Evolutionary conservation across 2,329 filamentous ascomycete genomes (phyloP).

Genomic region (Rasamsonia emersonii): DNA sequence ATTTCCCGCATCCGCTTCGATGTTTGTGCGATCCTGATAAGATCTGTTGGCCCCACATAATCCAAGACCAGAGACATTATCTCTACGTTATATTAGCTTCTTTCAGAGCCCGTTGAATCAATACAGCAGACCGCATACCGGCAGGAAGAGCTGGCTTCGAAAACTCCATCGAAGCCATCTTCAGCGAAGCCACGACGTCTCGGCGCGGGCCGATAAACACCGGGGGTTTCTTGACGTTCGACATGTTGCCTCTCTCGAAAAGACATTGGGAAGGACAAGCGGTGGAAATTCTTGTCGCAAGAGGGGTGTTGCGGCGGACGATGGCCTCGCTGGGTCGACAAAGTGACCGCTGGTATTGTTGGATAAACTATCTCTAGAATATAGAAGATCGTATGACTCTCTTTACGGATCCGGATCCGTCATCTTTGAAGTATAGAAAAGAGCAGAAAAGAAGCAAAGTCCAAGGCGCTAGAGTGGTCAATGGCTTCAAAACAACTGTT

Average conservation of each 20-base stretch:
- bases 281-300: too few species aligned
- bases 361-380: too few species aligned
- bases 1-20: constrained; percentile 89
- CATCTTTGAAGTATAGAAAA: too few species aligned
- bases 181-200: constrained; percentile 65
- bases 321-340: too few species aligned
- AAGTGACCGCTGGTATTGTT: too few species aligned
- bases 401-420: too few species aligned
- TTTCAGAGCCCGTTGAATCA: background rate
- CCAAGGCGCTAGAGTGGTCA: too few species aligned
- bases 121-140: constrained; percentile 44
- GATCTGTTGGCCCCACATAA: constrained; percentile 75
- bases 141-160: constrained; percentile 72
- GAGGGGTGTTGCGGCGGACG: too few species aligned
- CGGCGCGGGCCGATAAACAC: constrained; percentile 27
- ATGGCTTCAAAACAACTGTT: too few species aligned
- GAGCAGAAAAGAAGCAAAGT: too few species aligned
- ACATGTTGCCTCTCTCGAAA: constrained; percentile 28
- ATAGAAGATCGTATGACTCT: too few species aligned
- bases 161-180: constrained; percentile 70
- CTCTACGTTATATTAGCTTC: constrained; percentile 46
- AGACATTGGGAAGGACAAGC: constrained; percentile 17
- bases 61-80: constrained; percentile 83
- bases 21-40: constrained; percentile 74
- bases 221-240: constrained; percentile 41